A percentile compares a stretch with the other conserved stretches of the same genome.
Conservation (phyloP, 192 early-diverging fungal genomes). For the Umbelopsis sp. region DNA sequence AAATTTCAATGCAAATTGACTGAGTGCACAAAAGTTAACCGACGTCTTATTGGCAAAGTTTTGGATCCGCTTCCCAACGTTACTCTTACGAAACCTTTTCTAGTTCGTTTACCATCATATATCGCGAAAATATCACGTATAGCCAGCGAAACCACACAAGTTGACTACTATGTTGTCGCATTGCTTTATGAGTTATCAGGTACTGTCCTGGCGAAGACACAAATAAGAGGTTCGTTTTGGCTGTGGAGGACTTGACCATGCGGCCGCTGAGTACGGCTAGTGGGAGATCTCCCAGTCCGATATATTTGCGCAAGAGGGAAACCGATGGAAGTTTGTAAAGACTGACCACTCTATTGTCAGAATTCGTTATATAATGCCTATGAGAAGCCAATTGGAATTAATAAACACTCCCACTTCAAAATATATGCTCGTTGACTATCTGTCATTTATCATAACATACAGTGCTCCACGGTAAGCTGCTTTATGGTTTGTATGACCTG, state of each 20-base stretch:
- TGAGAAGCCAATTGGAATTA: neutral
- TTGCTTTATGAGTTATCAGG: conserved; percentile 61
- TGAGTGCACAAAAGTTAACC: conserved; percentile 13
- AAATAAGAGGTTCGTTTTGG: conserved; percentile 44
- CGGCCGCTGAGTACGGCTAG: conserved; percentile 10
- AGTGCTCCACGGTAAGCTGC: conserved; percentile 74
- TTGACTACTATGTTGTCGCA: conserved; percentile 83
- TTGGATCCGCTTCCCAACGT: conserved; percentile 2
- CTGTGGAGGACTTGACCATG: neutral
- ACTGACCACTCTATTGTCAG: conserved; percentile 41
- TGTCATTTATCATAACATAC: no score
- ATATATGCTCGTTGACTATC: no score
- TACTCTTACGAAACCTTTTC: neutral
- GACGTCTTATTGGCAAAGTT: conserved; percentile 19
- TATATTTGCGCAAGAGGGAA: conserved; percentile 58
- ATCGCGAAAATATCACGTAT: conserved; percentile 85
- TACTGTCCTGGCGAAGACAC: conserved; percentile 63
- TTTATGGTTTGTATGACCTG: conserved; percentile 90
- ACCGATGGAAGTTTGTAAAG: conserved; percentile 62
- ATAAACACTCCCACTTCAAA: neutral
- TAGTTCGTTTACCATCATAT: conserved; percentile 86
- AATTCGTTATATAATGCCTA: conserved; percentile 24
- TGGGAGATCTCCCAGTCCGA: conserved; percentile 54
- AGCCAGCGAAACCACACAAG: conserved; percentile 92
- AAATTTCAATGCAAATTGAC: conserved; percentile 20